These are phyloP conservation scores for Austropuccinia psidii DNA, from an alignment of 1,284 basidiomycete species.

Conservation along the genomic window DNA sequence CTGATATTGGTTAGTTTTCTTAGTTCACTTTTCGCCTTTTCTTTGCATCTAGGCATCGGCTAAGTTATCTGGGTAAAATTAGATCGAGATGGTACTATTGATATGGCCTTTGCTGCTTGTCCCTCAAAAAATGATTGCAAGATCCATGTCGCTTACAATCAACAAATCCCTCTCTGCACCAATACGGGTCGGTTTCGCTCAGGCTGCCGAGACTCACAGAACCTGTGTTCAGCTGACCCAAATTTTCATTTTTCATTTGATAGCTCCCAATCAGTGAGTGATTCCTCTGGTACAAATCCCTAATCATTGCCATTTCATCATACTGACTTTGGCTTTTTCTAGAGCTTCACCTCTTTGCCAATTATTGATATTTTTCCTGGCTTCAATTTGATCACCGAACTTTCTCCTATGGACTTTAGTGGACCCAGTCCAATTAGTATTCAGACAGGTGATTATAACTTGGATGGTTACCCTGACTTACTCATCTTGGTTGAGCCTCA, in stretches of 20 bases:
- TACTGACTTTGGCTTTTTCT: conserved; percentile 35
- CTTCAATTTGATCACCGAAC: conserved; percentile 48
- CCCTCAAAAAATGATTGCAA: conserved; percentile 59
- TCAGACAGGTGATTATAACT: conserved; percentile 78
- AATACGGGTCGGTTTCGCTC: conserved; percentile 14
- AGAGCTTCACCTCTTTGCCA: conserved; percentile 64
- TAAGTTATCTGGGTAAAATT: background rate
- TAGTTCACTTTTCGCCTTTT: background rate
- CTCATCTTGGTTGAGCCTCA: conserved; percentile 58
- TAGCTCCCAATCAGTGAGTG: background rate
- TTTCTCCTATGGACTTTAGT: conserved; percentile 56
- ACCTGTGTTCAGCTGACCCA: conserved; percentile 72
- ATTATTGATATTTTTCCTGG: conserved; percentile 58
- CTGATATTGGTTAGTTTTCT: conserved; percentile 68
- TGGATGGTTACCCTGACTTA: conserved; percentile 92
- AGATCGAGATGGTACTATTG: conserved; percentile 94
- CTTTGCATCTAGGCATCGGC: background rate
- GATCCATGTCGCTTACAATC: conserved; percentile 89
- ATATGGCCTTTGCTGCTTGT: conserved; percentile 86
- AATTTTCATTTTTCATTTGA: conserved; percentile 64
- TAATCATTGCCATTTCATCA: conserved; percentile 4
- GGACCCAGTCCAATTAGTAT: conserved; percentile 64
- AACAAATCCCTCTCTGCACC: conserved; percentile 75
- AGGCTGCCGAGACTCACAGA: conserved; percentile 65
- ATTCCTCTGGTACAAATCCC: background rate